Evolutionary conservation across 106 monocot species (phyloP), one percentile per base, ranked within the genome.

Genomic region (Allium sativum): DNA sequence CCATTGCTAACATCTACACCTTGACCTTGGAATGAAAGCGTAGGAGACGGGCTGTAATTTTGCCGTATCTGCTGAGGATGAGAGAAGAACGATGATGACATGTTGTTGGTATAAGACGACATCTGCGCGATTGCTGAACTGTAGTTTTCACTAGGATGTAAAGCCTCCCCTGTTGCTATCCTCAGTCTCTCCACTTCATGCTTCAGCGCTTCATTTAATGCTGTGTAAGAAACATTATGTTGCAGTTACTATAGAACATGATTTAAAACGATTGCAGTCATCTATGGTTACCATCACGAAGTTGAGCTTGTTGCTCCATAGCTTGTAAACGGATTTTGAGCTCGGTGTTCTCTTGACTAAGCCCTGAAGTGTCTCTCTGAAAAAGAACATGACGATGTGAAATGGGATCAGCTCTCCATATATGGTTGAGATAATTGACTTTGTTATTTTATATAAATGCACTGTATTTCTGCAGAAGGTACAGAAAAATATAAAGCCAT

Each of bases 271-370:
- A 31, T 31, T 31, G 31, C 31, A 31, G 31, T 31, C 2, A 31
- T 31, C 5, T 31, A 1, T 31, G 5, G 5, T 31, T 76, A 50
- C 48, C 48, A 71, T 88, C 84, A 41, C 73, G 88, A 58, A 88
- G 81, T 19, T 88, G 83, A 76, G 84, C 80, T 64, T 88, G 84
- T 40, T 88, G 81, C 62, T 88, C 80, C 76, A 84, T 78, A 50
- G 88, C 74, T 63, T 88, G 83, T 70, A 88, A 73, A 21, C 81
- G 80, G 43, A 88, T 13, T 50, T 84, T 88, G 19, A 81, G 78
- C 52, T 88, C 88, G 69, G 77, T 88, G 65, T 88, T 88, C 67
- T 88, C 88, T 53, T 69, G 11, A 44, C 77, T 84, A 59, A 88
- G 68, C 41, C 75, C 88, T 21, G 75, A 73, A 8, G 84, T 84